phyloP scores from a whole-genome alignment of 2,329 filamentous ascomycete species.

The Sordariomycetes sp. region DNA sequence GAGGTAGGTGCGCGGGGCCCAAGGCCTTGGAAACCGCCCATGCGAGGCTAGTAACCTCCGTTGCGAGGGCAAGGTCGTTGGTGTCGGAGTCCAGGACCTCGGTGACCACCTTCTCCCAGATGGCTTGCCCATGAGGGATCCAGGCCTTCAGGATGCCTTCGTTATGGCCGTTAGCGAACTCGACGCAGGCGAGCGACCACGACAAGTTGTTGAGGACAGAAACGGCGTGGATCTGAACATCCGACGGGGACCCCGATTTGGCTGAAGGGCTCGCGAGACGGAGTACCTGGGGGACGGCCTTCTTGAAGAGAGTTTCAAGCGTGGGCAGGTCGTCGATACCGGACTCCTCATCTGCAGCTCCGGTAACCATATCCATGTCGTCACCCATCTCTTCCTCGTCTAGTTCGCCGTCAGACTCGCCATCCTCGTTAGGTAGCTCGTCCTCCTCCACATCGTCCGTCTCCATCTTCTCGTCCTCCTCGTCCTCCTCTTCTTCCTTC shows the following conservation, averaged over 20 bases:
- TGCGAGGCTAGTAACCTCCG: constrained; percentile 51
- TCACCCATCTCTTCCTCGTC: constrained; percentile 46
- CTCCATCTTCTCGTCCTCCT: constrained; percentile 15
- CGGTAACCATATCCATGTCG: constrained; percentile 56
- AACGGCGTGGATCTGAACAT: constrained; percentile 42
- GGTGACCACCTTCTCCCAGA: constrained; percentile 47
- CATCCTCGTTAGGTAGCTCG: constrained; percentile 22
- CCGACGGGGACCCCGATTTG: constrained; percentile 26
- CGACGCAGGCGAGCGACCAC: constrained; percentile 53
- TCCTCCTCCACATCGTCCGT: constrained; percentile 24
- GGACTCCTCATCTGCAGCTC: constrained; percentile 31
- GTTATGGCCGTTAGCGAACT: constrained; percentile 45
- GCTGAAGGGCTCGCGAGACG: constrained; percentile 30
- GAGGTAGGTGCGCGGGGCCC: constrained; percentile 30
- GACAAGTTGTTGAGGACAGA: constrained; percentile 56
- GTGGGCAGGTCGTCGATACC: constrained; percentile 42
- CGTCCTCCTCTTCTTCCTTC: constrained; percentile 22
- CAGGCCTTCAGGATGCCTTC: constrained; percentile 40
- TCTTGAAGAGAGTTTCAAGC: constrained; percentile 33
- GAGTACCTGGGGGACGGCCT: constrained; percentile 36
- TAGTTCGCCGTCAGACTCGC: constrained; percentile 40
- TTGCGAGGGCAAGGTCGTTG: constrained; percentile 50
- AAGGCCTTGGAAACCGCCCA: constrained; percentile 53
- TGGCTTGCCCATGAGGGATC: constrained; percentile 38
- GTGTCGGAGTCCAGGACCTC: constrained; percentile 50